These are phyloP conservation scores for Pontederia paniculata DNA, from an alignment of 176 grass and related monocot species.

Conservation along the genomic window DNA sequence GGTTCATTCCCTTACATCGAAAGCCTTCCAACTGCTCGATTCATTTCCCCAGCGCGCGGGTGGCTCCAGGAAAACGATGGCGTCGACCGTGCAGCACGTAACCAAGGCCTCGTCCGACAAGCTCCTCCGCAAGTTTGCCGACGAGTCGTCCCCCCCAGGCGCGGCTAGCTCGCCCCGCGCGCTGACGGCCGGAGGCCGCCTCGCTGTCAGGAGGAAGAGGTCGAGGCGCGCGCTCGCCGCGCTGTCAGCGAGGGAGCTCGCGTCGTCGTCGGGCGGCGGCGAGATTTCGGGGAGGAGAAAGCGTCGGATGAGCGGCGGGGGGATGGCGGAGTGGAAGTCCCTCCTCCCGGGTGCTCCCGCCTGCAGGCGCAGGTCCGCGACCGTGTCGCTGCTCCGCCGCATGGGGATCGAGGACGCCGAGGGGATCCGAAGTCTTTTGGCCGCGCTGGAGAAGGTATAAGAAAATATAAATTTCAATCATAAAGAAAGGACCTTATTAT, in stretches of 20 bases:
- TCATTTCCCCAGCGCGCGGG: no score
- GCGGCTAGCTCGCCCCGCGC: neutral
- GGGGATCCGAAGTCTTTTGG: conserved; percentile 45
- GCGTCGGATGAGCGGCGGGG: conserved; percentile 48
- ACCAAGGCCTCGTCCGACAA: conserved; percentile 77
- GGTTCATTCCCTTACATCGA: no score
- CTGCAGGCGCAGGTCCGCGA: conserved; percentile 16
- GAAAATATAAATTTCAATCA: neutral
- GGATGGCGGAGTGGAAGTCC: conserved; percentile 51
- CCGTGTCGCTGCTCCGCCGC: conserved; percentile 17
- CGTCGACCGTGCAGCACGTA: conserved; percentile 53
- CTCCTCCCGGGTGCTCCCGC: conserved; percentile 31
- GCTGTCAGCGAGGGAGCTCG: conserved; percentile 57
- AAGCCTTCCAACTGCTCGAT: no score
- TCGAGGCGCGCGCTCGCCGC: conserved; percentile 61
- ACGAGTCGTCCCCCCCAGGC: conserved; percentile 25
- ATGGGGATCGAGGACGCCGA: conserved; percentile 48
- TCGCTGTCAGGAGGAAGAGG: conserved; percentile 47
- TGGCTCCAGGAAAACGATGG: no score
- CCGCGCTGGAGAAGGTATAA: conserved; percentile 65
- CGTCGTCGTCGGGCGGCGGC: neutral
- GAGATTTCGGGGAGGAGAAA: conserved; percentile 21
- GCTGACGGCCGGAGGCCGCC: conserved; percentile 27
- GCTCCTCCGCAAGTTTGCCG: conserved; percentile 93
- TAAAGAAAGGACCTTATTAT: no score